Evolutionary conservation across 176 grass and related monocot genomes (phyloP).

Genomic region (Triticum monococcum): DNA sequence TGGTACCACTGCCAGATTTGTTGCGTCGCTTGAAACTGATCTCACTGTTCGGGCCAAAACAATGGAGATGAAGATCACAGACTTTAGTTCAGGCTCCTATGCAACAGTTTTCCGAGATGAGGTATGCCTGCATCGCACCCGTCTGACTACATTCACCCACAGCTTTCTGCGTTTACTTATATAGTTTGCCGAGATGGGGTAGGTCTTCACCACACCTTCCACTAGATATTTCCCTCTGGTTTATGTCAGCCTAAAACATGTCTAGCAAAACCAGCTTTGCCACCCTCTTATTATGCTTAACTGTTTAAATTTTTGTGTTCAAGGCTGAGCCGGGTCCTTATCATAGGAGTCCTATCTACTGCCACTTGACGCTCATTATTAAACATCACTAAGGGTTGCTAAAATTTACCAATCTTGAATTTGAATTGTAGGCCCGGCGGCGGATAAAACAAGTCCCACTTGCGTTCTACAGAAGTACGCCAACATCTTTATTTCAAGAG

Average conservation of each 20-base stretch:
- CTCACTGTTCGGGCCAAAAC: conserved; percentile 90
- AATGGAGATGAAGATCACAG: conserved; percentile 75
- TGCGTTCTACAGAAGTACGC: conserved; percentile 85
- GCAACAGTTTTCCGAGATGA: conserved; percentile 90
- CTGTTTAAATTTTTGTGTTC: background rate
- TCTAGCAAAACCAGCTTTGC: background rate
- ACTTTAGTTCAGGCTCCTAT: conserved; percentile 93
- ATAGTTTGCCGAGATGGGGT: conserved; percentile 2
- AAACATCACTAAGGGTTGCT: background rate
- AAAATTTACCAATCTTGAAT: conserved; percentile 16
- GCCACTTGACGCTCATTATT: background rate
- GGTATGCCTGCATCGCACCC: conserved; percentile 34
- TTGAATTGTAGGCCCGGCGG: conserved; percentile 64
- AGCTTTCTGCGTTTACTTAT: conserved; percentile 11
- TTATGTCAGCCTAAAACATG: background rate
- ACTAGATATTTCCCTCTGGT: conserved; percentile 4
- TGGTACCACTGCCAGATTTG: conserved; percentile 56
- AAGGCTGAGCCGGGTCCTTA: background rate
- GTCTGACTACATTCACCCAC: background rate
- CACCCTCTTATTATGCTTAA: background rate
- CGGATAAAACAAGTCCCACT: conserved; percentile 95
- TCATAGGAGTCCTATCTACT: background rate
- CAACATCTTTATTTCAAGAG: conserved; percentile 59
- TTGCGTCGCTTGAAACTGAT: conserved; percentile 85
- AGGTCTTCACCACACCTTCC: background rate